phyloP scores from a whole-genome alignment of 1,284 basidiomycete species.

The Porogramme epimiltina region DNA sequence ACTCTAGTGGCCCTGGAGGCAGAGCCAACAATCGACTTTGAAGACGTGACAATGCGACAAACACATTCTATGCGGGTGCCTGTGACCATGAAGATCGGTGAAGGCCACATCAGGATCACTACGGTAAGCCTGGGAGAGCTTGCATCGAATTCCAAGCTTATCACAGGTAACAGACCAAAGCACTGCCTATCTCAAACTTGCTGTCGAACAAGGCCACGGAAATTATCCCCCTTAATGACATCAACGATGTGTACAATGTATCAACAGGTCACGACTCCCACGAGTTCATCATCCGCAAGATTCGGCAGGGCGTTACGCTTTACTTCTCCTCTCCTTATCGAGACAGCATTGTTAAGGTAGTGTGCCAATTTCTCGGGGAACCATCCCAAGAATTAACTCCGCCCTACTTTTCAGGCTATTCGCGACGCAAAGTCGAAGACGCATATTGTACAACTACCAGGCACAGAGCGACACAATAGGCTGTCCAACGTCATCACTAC shows the following conservation, averaged over 20 bases:
- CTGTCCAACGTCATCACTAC: constrained; percentile 85
- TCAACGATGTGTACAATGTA: constrained; percentile 85
- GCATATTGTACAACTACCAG: constrained; percentile 54
- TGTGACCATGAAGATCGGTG: constrained; percentile 61
- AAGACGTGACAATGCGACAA: constrained; percentile 64
- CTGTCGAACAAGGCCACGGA: constrained; percentile 77
- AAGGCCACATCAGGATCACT: constrained; percentile 68
- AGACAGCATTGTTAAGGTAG: constrained; percentile 77
- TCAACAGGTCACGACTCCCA: constrained; percentile 73
- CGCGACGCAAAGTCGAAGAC: constrained; percentile 70
- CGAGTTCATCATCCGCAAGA: constrained; percentile 81
- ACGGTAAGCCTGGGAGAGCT: constrained; percentile 45
- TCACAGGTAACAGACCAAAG: constrained; percentile 51
- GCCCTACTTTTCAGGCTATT: constrained; percentile 48
- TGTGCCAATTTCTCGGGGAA: background rate
- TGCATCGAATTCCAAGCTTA: constrained; percentile 10
- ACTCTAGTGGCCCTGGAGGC: constrained; percentile 57
- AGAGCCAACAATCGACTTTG: constrained; percentile 53
- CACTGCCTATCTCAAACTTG: constrained; percentile 60
- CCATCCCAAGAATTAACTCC: background rate
- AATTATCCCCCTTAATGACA: constrained; percentile 74
- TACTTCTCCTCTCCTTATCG: constrained; percentile 71
- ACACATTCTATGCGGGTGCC: constrained; percentile 62
- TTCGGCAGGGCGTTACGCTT: constrained; percentile 66
- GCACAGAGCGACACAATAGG: constrained; percentile 70